Conservation (phyloP, 108 stramenopile genomes). For the Aurantiochytrium sp. region DNA sequence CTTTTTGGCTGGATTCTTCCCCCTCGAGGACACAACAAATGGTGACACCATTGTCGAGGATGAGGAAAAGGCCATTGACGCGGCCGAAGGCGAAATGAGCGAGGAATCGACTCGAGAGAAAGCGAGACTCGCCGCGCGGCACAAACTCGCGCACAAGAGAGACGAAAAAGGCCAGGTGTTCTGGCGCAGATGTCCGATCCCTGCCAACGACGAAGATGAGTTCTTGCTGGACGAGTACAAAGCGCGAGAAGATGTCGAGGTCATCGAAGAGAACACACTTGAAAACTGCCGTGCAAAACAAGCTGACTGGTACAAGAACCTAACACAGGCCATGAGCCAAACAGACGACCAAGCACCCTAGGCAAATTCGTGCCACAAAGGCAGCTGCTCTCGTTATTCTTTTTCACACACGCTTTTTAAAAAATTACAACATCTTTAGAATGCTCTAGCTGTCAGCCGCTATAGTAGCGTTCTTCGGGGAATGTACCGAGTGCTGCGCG, state of each 20-base stretch:
- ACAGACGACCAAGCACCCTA: neutral
- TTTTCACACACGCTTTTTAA: no score
- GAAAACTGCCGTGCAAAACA: neutral
- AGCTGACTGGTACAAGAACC: neutral
- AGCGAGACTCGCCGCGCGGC: neutral
- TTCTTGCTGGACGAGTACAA: neutral
- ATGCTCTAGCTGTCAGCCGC: no score
- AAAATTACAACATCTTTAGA: no score
- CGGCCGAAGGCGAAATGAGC: neutral
- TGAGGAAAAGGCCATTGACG: neutral
- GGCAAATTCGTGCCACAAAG: no score
- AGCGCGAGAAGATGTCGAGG: neutral
- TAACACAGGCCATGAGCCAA: neutral
- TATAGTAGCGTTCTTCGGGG: no score
- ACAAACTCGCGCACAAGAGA: neutral
- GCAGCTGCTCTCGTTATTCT: no score
- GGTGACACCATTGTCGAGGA: neutral
- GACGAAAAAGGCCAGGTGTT: neutral
- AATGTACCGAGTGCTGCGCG: no score
- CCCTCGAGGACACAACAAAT: neutral
- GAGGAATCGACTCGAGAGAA: neutral
- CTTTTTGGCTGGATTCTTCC: neutral
- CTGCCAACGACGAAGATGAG: neutral
- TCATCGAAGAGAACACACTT: neutral
- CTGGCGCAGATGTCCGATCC: neutral